Conservation (phyloP, 441 rosid species). For the Pelargonium myrrhifolium region DNA sequence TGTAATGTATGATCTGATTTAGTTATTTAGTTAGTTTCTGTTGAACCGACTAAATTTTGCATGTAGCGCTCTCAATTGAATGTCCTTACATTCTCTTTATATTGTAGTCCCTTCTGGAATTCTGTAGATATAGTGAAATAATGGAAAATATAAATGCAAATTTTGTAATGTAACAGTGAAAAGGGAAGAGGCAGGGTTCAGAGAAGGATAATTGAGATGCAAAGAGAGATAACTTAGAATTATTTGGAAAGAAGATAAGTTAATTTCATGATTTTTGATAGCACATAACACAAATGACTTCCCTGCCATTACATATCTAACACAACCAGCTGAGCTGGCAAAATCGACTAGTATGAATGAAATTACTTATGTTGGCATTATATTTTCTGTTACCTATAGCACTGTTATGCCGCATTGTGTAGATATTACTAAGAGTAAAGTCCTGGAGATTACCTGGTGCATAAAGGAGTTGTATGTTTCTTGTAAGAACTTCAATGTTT, state of each 20-base stretch:
- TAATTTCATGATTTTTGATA: too few species aligned
- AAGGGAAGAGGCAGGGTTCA: background rate
- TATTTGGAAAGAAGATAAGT: too few species aligned
- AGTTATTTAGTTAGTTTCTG: background rate
- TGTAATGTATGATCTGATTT: background rate
- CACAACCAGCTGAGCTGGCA: too few species aligned
- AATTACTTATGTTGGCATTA: background rate
- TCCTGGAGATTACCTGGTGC: background rate
- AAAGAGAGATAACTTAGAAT: too few species aligned
- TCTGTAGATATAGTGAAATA: too few species aligned
- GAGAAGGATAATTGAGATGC: too few species aligned
- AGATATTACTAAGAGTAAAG: background rate
- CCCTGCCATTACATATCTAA: too few species aligned
- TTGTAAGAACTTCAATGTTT: background rate
- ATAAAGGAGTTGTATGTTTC: slow-evolving; percentile 1
- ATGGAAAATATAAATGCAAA: too few species aligned
- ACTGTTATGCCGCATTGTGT: background rate
- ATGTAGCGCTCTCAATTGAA: background rate
- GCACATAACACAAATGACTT: too few species aligned
- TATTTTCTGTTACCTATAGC: slow-evolving; percentile 1
- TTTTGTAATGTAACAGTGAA: background rate
- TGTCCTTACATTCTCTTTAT: background rate
- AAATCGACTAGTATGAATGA: too few species aligned
- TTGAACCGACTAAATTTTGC: background rate
- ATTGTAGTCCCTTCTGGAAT: too few species aligned